Base-by-base conservation (phyloP, 768 basidiomycete genomes). In the Chlorophyllum brunneum region DNA sequence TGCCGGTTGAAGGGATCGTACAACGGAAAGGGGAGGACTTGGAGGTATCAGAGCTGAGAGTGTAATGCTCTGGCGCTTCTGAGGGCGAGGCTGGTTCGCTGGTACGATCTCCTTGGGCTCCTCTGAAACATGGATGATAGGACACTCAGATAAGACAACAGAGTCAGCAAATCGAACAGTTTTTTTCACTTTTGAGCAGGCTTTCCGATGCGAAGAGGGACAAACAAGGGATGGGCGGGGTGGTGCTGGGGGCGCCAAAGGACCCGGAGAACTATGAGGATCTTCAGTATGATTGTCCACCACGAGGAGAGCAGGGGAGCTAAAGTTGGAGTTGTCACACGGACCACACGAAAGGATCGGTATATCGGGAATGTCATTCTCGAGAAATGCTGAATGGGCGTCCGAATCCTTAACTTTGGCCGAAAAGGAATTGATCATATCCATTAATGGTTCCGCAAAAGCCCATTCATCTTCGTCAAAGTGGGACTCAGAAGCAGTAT, bases 371-470 rank as follows among this genome's bases (percentile, higher is more conserved):
- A 24, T 52, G 27, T 37, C 33, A 5, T 44, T 11, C 26, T 52
- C 37, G 10, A 29, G 23, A 18, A 44, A 15, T 37, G 16, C 37
- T n/a, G 51, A 20, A 44, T 44, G 33, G 11, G 39, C 30, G 40
- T 24, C 16, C n/a, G 24, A 22, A 20, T 23, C 27, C 22, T 29
- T 9, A n/a, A 16, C 22, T 10, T 3, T 3, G 24, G n/a, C 36
- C 23, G 42, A 44, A 22, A 44, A 52, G 31, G 33, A 26, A 23
- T 52, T 29, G 41, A 44, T 37, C 24, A 43, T 36, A 23, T 52
- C 51, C 51, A 44, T 37, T 52, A 38, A 29, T 36, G 51, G 30
- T 29, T 38, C 42, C 16, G 42, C 42, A 26, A 52, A 43, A 26
- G 42, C 51, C 51, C 29, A 31, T 39, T 46, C 51, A 24, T 46